Percentiles rank a stretch among this genome's conserved stretches.
Evolutionary conservation across 169 alveolate species (phyloP).

Genomic region (Miamiensis avidus): DNA sequence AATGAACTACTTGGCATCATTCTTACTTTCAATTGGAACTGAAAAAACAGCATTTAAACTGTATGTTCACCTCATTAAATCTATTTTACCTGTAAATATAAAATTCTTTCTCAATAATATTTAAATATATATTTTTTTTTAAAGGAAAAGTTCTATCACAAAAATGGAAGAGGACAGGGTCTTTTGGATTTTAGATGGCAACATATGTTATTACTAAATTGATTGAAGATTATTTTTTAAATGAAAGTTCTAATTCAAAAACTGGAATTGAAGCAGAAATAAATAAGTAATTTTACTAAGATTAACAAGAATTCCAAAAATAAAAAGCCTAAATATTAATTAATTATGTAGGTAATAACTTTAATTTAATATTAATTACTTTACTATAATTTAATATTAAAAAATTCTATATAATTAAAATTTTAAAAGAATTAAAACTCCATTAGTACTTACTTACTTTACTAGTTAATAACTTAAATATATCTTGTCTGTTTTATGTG

Average conservation of each 20-base stretch:
- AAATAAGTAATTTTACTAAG: too few species aligned
- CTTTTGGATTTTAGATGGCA: background rate
- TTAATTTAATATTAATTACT: too few species aligned
- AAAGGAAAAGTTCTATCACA: background rate
- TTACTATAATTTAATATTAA: too few species aligned
- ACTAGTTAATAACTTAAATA: background rate
- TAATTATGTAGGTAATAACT: too few species aligned
- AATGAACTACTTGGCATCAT: background rate
- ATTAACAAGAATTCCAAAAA: too few species aligned
- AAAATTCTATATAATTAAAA: too few species aligned
- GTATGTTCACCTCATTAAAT: background rate
- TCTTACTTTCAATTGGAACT: background rate
- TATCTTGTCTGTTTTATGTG: too few species aligned
- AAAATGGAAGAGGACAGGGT: background rate
- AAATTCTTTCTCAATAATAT: too few species aligned
- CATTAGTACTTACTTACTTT: background rate
- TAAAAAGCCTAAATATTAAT: too few species aligned
- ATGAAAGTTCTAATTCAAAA: too few species aligned
- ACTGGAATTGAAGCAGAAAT: too few species aligned
- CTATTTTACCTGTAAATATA: background rate
- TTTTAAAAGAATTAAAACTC: background rate
- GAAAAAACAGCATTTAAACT: background rate
- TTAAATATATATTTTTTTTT: too few species aligned
- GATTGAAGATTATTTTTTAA: background rate
- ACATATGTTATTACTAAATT: background rate